Conservation (phyloP, 1,139 yeast species). For the Trichomonascaceae sp. region DNA sequence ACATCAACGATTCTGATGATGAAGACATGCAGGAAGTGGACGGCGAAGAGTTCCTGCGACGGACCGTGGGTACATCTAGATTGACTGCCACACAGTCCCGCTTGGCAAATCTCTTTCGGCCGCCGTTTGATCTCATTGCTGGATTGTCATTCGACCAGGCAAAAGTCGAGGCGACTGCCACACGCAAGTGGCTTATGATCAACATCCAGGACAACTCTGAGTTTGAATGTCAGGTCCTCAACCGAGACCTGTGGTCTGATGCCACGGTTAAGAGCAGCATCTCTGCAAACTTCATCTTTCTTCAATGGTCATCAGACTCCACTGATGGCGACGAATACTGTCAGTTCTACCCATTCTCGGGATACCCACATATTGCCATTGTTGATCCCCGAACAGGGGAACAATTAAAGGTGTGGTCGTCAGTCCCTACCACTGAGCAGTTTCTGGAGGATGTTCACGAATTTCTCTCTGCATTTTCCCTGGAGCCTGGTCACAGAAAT, state of each 20-base stretch:
- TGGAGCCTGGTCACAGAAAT: slow-evolving; percentile 52
- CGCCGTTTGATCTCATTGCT: slow-evolving; percentile 83
- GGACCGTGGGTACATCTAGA: slow-evolving; percentile 14
- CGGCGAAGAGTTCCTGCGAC: slow-evolving; percentile 13
- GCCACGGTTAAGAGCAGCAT: slow-evolving; percentile 51
- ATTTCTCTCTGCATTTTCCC: slow-evolving; percentile 44
- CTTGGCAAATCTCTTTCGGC: slow-evolving; percentile 71
- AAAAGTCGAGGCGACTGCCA: slow-evolving; percentile 46
- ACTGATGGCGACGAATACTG: slow-evolving; percentile 57
- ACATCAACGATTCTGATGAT: slow-evolving; percentile 16
- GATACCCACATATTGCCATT: slow-evolving; percentile 80
- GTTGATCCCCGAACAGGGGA: slow-evolving; percentile 95
- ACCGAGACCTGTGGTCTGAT: slow-evolving; percentile 88
- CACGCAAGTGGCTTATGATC: slow-evolving; percentile 69
- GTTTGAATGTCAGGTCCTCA: slow-evolving; percentile 78
- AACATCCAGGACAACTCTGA: slow-evolving; percentile 79
- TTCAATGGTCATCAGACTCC: slow-evolving; percentile 62
- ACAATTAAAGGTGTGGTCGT: slow-evolving; percentile 57
- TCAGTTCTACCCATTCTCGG: slow-evolving; percentile 56
- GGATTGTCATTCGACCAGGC: slow-evolving; percentile 60
- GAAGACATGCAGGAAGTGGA: slow-evolving; percentile 14
- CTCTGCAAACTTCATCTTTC: slow-evolving; percentile 55
- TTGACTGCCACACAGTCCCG: slow-evolving; percentile 54
- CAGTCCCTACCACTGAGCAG: slow-evolving; percentile 42
- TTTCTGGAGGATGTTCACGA: slow-evolving; percentile 40